A percentile compares a stretch with the other conserved stretches of the same genome.
These are phyloP conservation scores for Colletotrichum australisinense DNA, from an alignment of 2,329 filamentous ascomycete genomes.

Conservation along the genomic window DNA sequence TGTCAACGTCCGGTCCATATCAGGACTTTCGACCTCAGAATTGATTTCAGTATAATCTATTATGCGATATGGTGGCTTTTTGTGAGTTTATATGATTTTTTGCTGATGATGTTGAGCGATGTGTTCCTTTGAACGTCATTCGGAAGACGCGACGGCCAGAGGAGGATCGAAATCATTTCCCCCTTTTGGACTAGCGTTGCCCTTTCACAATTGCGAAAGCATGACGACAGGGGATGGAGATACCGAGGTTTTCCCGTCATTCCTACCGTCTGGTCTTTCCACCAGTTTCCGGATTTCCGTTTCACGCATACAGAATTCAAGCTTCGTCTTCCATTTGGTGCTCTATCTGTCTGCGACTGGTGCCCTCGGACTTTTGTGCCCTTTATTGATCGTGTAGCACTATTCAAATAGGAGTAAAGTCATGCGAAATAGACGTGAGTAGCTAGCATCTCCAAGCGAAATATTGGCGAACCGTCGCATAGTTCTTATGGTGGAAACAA, in stretches of 20 bases:
- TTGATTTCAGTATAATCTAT: neutral
- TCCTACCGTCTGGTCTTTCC: neutral
- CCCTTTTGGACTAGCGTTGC: constrained; percentile 14
- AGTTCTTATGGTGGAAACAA: neutral
- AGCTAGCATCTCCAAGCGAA: neutral
- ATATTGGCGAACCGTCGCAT: neutral
- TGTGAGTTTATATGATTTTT: neutral
- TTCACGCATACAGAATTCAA: neutral
- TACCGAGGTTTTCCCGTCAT: constrained; percentile 21
- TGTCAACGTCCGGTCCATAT: neutral
- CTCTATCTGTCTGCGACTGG: neutral
- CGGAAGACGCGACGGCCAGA: constrained; percentile 30
- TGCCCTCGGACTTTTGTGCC: neutral
- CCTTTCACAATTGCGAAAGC: neutral
- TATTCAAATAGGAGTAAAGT: neutral
- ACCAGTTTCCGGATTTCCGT: neutral
- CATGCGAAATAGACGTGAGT: neutral
- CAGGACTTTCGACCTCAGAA: too few species aligned
- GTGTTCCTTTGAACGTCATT: neutral
- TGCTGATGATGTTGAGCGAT: neutral
- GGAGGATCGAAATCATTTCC: constrained; percentile 6
- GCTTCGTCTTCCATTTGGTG: neutral
- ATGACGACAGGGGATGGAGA: constrained; percentile 7
- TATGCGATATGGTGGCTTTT: neutral
- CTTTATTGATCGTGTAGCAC: neutral